These are phyloP conservation scores for Penicillium diatomitis DNA, from an alignment of 495 filamentous ascomycete species.

Conservation along the genomic window DNA sequence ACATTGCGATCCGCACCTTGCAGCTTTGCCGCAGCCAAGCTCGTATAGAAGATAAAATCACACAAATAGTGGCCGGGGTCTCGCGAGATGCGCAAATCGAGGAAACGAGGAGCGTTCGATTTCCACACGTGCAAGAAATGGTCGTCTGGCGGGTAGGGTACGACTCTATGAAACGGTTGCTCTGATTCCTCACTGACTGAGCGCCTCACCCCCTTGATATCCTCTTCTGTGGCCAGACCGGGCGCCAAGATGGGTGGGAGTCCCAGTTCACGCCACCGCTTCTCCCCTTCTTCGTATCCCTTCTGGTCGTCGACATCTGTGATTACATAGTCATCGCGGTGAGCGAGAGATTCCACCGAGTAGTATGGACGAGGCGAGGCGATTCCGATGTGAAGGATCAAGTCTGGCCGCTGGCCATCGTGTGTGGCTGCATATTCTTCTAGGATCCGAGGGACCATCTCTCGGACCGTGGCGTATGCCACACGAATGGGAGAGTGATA, in stretches of 20 bases:
- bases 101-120: conserved; percentile 19
- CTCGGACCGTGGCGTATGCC: conserved; percentile 54
- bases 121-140: conserved; percentile 30
- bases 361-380: conserved; percentile 61
- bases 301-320: conserved; percentile 56
- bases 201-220: not conserved
- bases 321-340: conserved; percentile 65
- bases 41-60: conserved; percentile 80
- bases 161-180: too few species aligned
- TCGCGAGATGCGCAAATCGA: conserved; percentile 56
- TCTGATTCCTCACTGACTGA: not conserved
- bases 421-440: conserved; percentile 26
- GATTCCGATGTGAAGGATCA: conserved; percentile 74
- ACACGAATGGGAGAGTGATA: conserved; percentile 61
- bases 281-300: conserved; percentile 43
- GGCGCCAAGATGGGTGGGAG: conserved; percentile 27
- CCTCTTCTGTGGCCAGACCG: conserved; percentile 11
- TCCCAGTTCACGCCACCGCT: conserved; percentile 35
- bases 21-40: conserved; percentile 47
- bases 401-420: conserved; percentile 44
- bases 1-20: conserved; percentile 46
- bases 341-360: conserved; percentile 58
- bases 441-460: conserved; percentile 50
- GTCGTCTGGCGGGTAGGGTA: conserved; percentile 24
- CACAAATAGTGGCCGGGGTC: conserved; percentile 78